phyloP scores from a whole-genome alignment of 805 yeast species.

The Saccharomycopsis sp. region DNA sequence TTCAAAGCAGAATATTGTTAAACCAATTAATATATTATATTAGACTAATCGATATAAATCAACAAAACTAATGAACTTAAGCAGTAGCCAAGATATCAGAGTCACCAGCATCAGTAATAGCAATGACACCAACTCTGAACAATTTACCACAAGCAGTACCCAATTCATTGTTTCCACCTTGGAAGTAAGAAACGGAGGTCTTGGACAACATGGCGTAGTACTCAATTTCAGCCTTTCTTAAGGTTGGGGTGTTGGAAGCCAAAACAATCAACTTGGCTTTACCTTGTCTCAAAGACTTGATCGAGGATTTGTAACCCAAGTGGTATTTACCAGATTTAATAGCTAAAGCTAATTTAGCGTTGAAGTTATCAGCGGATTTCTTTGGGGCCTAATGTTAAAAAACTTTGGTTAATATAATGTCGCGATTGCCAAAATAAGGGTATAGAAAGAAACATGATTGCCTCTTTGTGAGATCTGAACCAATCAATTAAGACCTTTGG shows the following conservation, averaged over 20 bases:
- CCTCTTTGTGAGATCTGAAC: neutral
- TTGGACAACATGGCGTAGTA: constrained; percentile 99
- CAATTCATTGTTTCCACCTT: constrained; percentile 99
- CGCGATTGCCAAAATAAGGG: neutral
- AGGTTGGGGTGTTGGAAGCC: constrained; percentile 99
- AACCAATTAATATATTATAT: no score
- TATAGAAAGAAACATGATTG: neutral
- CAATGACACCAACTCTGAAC: constrained; percentile 98
- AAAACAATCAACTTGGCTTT: constrained; percentile 97
- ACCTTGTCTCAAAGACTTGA: constrained; percentile 97
- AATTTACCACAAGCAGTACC: constrained; percentile 99
- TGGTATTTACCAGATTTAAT: constrained; percentile 99
- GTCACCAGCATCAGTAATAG: constrained; percentile 98
- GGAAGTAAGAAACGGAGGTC: constrained; percentile 96
- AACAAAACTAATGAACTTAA: constrained; percentile 5
- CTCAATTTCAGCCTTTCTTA: constrained; percentile 99
- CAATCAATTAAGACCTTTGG: neutral
- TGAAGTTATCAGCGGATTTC: constrained; percentile 88
- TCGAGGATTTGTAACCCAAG: constrained; percentile 98
- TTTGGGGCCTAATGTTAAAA: constrained; percentile 76
- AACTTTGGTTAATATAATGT: neutral
- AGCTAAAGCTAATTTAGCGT: constrained; percentile 96
- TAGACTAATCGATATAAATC: no score
- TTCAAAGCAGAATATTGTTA: no score
- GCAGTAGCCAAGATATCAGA: constrained; percentile 86